Base-by-base conservation (phyloP, 1,284 basidiomycete genomes). In the Cerrena zonata region DNA sequence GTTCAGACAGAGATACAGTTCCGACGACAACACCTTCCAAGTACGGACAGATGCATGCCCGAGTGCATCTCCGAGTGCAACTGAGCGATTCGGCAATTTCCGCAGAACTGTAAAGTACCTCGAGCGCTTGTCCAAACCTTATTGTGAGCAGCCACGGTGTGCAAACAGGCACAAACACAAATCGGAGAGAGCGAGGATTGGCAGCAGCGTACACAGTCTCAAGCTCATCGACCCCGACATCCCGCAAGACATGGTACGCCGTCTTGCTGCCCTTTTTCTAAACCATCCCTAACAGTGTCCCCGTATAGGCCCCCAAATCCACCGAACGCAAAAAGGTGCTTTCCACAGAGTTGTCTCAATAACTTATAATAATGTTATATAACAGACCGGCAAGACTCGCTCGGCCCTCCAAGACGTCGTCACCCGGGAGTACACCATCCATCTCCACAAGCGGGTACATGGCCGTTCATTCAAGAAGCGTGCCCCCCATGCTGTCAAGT, bases 341-440 rank as follows among this genome's bases (percentile, higher is more conserved):
- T 45, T 15, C 45, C 42, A 27, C 19, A 21, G 22, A 22, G 7
- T 19, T 5, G 27, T 42, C 18, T 12, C 13, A 5, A 23, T 42
- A 23, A 7, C 25, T 36, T 34, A 45, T 42, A 1, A 10, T 12
- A 37, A 15, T 45, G 3, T 4, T 30, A 13, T 43, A 22, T 7
- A 5, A 40, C 58, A 91, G 87, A 83, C 84, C 63, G 74, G 85
- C 73, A 93, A 93, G 79, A 82, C 82, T 65, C 91, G 91, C 72
- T 93, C 91, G 56, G 93, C 93, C 56, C 89, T 96, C 69, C 82
- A 91, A 73, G 94, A 96, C 72, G 92, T 96, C 73, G 93, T 96
- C 60, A 91, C 94, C 63, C 86, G 94, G 67, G 94, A 96, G 71
- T 94, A 94, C 84, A 94, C 92, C 63, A 88, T 96, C 75, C 91